Conservation (phyloP, 345 rosid species). For the Populus nigra region DNA sequence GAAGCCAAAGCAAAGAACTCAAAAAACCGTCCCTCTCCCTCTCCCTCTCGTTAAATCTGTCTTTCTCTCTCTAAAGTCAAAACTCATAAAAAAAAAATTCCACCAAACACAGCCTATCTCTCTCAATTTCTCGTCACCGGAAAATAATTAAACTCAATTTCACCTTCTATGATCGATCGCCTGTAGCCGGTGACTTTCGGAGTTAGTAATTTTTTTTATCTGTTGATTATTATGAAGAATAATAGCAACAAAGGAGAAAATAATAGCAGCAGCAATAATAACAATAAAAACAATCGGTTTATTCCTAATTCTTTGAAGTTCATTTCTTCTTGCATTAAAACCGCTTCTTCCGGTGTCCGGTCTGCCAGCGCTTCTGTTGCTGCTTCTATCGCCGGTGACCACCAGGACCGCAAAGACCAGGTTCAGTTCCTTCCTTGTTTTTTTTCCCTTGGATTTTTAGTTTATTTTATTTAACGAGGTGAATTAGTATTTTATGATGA, state of each 20-base stretch:
- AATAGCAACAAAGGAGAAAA: conserved; percentile 33
- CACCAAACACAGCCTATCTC: conserved; percentile 13
- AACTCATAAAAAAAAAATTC: conserved; percentile 24
- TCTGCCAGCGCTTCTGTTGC: conserved; percentile 84
- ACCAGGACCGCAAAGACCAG: conserved; percentile 67
- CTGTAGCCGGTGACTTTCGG: conserved; percentile 48
- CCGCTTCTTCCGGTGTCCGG: conserved; percentile 94
- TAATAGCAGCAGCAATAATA: conserved; percentile 22
- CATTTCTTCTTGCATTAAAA: conserved; percentile 76
- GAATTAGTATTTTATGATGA: not conserved
- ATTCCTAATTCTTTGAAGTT: conserved; percentile 77
- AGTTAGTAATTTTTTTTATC: not conserved
- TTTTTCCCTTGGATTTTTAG: not conserved
- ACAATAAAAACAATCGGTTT: conserved; percentile 43
- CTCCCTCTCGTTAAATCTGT: not conserved
- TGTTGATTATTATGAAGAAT: conserved; percentile 59
- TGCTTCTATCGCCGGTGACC: conserved; percentile 67
- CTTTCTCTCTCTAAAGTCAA: conserved; percentile 36
- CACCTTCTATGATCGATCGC: conserved; percentile 37
- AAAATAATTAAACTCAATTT: not conserved
- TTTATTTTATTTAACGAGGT: not conserved
- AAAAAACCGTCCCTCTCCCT: conserved; percentile 29
- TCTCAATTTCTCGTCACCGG: conserved; percentile 9
- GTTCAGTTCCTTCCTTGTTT: conserved; percentile 28
- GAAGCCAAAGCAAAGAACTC: conserved; percentile 31